Base-by-base conservation (phyloP, 2,329 filamentous ascomycete species). In the Fusarium miscanthi region DNA sequence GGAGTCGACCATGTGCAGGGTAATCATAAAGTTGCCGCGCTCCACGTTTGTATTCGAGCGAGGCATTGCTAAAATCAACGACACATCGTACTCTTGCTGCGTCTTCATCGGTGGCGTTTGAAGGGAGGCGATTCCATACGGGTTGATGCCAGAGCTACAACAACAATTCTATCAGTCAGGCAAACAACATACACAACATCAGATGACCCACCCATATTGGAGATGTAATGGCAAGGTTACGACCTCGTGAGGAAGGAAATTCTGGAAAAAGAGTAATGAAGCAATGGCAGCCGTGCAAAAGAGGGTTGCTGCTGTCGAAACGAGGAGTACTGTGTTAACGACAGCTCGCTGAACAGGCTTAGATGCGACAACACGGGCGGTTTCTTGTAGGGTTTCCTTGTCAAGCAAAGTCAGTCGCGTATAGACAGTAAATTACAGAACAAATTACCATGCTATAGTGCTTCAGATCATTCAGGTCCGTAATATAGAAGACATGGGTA, bases 1-100 rank as follows among this genome's bases (percentile, higher is more conserved):
- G 30, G 83, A 82, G 31, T 86, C 86, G 54, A 93, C 87, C 57
- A 97, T 88, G 67, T 90, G 88, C 21, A 97, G 84, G 51, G 93
- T 91, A 23, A 98, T 85, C 96, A 99, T 99, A 85, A 98, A 98
- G 83, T 98, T 98, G 33, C 96, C 96, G 19, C 89, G 88, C 5
- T 88, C 88, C 27, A 93, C 83, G 77, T 99, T 99, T 4, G 87
- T 82, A 0, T 90, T 90, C 5, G 94, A 96, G 43, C 92, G 90
- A 23, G 96, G 96, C 70, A 99, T 86, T 7, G 89, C 87, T 37
- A 99, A 86, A 27, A 89, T 86, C 3, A 98, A 86, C 9, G 88
- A 87, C 45, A 99, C 88, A 80, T 98, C 94, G 85, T 99, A 99
- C 52, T 91, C 87, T 80, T 98, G 95, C 51, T 89, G 86, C 23